Evolutionary conservation across 768 basidiomycete genomes (phyloP).

Genomic region (Boletus reticuloceps): DNA sequence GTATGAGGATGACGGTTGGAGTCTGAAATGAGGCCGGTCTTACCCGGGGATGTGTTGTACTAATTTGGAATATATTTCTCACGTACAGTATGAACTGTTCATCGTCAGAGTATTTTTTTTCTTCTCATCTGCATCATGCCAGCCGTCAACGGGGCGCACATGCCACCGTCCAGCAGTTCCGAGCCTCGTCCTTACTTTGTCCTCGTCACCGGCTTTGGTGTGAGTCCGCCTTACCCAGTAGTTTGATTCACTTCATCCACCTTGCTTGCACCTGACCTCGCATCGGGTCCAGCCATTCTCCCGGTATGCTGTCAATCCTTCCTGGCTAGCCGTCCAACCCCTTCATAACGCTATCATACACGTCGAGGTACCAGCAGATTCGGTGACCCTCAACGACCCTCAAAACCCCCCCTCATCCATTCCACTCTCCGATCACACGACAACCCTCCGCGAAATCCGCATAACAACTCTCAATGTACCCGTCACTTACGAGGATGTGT

Average conservation of each 20-base stretch:
- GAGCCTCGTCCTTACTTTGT: constrained; percentile 41
- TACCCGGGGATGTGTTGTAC: background rate
- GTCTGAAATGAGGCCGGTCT: constrained; percentile 10
- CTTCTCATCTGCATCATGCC: constrained; percentile 27
- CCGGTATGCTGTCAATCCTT: constrained; percentile 59
- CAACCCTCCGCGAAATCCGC: constrained; percentile 44
- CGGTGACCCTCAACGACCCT: constrained; percentile 18
- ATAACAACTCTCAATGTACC: constrained; percentile 60
- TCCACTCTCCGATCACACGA: constrained; percentile 6
- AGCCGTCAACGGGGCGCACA: constrained; percentile 20
- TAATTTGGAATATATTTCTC: constrained; percentile 2
- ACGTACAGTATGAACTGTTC: background rate
- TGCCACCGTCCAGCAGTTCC: constrained; percentile 8
- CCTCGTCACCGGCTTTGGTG: constrained; percentile 53
- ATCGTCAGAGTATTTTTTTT: background rate
- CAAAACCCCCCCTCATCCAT: background rate
- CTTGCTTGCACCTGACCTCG: constrained; percentile 16
- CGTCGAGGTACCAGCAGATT: constrained; percentile 34
- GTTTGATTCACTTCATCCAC: constrained; percentile 20
- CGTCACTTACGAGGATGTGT: constrained; percentile 56
- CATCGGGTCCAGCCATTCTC: constrained; percentile 48
- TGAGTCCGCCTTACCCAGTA: constrained; percentile 36
- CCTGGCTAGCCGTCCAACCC: constrained; percentile 66
- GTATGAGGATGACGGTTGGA: constrained; percentile 22
- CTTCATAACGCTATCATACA: constrained; percentile 55